Conservation (phyloP, 2,329 filamentous ascomycete species). For the Hortaea werneckii region DNA sequence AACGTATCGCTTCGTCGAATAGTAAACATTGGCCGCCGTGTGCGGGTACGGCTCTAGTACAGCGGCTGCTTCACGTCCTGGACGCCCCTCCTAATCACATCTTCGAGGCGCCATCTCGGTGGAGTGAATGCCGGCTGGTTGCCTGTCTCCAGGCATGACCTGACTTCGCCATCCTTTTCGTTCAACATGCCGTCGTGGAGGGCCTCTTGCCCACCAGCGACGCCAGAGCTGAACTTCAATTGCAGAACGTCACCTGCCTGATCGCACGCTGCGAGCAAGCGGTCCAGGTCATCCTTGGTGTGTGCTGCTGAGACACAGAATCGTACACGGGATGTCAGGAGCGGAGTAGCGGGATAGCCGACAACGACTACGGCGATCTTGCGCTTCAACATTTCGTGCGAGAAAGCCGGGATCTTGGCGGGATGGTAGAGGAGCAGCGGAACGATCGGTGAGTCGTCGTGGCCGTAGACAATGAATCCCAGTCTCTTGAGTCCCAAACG, state of each 20-base stretch:
- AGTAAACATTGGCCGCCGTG: not conserved
- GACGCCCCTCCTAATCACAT: slow-evolving; percentile 62
- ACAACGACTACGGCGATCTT: slow-evolving; percentile 98
- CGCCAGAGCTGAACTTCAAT: slow-evolving; percentile 92
- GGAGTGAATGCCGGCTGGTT: slow-evolving; percentile 43
- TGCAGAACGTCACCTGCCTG: slow-evolving; percentile 87
- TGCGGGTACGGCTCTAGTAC: slow-evolving; percentile 4
- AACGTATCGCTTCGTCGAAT: not conserved
- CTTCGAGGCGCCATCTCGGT: slow-evolving; percentile 70
- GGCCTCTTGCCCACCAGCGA: slow-evolving; percentile 76
- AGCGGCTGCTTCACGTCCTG: slow-evolving; percentile 66
- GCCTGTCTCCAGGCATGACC: slow-evolving; percentile 43
- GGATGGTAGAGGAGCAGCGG: slow-evolving; percentile 92
- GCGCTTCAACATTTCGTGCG: slow-evolving; percentile 93
- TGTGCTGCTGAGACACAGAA: slow-evolving; percentile 95
- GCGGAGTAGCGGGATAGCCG: slow-evolving; percentile 88
- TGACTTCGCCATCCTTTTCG: slow-evolving; percentile 59
- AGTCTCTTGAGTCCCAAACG: slow-evolving; percentile 92
- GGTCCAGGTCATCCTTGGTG: slow-evolving; percentile 96
- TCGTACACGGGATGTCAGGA: slow-evolving; percentile 86
- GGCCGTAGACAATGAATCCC: slow-evolving; percentile 91
- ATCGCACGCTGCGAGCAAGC: slow-evolving; percentile 78
- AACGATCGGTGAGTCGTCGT: slow-evolving; percentile 96
- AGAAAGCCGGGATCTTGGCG: slow-evolving; percentile 98
- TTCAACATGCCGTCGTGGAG: slow-evolving; percentile 60